Evolutionary conservation across 2,329 filamentous ascomycete genomes (phyloP), one percentile per base, ranked within the genome.

Genomic region (Xylaria arbuscula): DNA sequence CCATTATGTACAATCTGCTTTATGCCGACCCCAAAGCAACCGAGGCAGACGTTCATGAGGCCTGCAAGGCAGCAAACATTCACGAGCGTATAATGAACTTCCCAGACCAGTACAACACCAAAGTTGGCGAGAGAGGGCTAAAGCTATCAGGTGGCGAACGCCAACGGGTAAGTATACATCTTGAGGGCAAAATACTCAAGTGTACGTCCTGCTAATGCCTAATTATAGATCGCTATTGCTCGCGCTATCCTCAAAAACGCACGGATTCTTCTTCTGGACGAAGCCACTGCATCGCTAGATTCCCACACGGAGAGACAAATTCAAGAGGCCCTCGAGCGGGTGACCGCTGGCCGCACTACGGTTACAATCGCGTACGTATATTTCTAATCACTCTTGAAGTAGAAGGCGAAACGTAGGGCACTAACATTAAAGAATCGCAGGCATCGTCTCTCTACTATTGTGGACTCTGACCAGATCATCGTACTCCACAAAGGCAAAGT

Each of bases 271-370:
- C 85, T 93, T 66, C 83, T 93, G 0, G 91, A 93, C 72, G 91
- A 93, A 77, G 88, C 91, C 0, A 92, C 92, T 3, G 90, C 89
- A 0, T 90, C 90, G 2, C 85, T 93, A 24, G 87, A 92, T 62
- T 87, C 88, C 0, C 84, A 87, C 32, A 89, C 87, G 0, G 87
- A 89, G 73, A 82, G 84, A 40, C 82, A 85, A 62, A 89, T 89
- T 45, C 87, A 89, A 73, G 81, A 84, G 58, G 85, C 85, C 6
- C 83, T 87, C 28, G 80, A 82, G 69, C 80, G 79, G 32, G 80
- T 86, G 7, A 84, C 81, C 17, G 77, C 79, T 4, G 84, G 84
- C 2, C 80, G 85, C 45, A 87, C 85, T 0, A 87, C 85, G 0
- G 84, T 87, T 62, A 85, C 84, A 1, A 85, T 87, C 15, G 85